These are phyloP conservation scores for Aspergillus sparsus DNA, from an alignment of 495 filamentous ascomycete species.

Conservation along the genomic window DNA sequence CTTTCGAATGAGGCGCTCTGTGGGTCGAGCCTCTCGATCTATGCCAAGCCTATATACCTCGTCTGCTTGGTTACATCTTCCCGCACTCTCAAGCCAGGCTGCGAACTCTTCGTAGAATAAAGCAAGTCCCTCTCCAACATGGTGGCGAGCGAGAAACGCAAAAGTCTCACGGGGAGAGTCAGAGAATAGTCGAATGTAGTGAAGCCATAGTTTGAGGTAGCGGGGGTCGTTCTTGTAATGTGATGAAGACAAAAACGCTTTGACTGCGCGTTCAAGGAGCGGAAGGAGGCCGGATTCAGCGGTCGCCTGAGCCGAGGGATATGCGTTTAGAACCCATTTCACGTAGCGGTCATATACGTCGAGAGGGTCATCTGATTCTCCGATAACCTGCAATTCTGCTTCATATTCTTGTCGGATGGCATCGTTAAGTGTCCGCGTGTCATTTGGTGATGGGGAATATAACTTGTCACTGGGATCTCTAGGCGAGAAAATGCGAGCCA, in stretches of 20 bases:
- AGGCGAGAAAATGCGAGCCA: slow-evolving; percentile 80
- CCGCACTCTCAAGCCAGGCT: slow-evolving; percentile 81
- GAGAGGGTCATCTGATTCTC: slow-evolving; percentile 90
- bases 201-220: slow-evolving; percentile 90
- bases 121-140: slow-evolving; percentile 82
- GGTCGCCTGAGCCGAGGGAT: slow-evolving; percentile 92
- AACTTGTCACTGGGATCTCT: slow-evolving; percentile 46
- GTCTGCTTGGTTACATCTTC: slow-evolving; percentile 87
- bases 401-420: slow-evolving; percentile 82
- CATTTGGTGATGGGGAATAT: slow-evolving; percentile 60
- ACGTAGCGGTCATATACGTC: slow-evolving; percentile 97
- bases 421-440: slow-evolving; percentile 75
- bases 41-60: slow-evolving; percentile 90
- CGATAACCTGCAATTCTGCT: slow-evolving; percentile 70
- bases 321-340: slow-evolving; percentile 92
- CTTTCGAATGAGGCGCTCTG: slow-evolving; percentile 78
- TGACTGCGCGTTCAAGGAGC: slow-evolving; percentile 88
- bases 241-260: slow-evolving; percentile 74
- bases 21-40: slow-evolving; percentile 81
- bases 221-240: slow-evolving; percentile 95
- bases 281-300: slow-evolving; percentile 84
- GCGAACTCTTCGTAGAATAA: slow-evolving; percentile 99
- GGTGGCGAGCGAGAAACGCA: slow-evolving; percentile 84
- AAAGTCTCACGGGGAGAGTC: slow-evolving; percentile 91
- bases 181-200: slow-evolving; percentile 89